Evolutionary conservation across 257 asterid species (phyloP), one percentile per base, ranked within the genome.

Genomic region (Primulina huaijiensis): DNA sequence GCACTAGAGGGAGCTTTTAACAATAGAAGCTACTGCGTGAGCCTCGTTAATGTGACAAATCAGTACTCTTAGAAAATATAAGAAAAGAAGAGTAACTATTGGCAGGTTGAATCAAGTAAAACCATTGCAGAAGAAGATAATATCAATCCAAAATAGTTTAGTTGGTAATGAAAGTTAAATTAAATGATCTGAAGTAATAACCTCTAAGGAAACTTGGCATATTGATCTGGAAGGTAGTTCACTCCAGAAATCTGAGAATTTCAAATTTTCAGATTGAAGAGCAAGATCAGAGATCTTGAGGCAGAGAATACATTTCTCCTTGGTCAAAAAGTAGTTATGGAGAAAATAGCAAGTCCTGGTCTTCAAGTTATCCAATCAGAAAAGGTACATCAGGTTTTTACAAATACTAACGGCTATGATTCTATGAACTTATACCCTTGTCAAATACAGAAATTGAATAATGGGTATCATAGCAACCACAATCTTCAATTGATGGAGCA

Each of bases 271-370:
- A 92, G 97, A 65, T 83, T 92, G 75, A 87, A 77, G 77, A 86
- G 69, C 76, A 86, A 81, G 83, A 85, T 92, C 70, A 81, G 66
- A 65, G 91, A 82, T 59, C 79, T 89, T 86, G 96, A 92, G 81
- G 78, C 89, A 33, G 97, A 92, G 74, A 92, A 87, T 74, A 82
- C 81, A 73, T 38, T 69, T 70, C 92, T 92, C 27, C 86, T 67
- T 63, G 83, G 78, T 72, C 87, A 84, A 82, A 87, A 82, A 56
- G 77, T 78, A 60, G 75, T 70, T 50, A 81, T 79, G 81, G 84
- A 86, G 76, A 84, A 74, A 68, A 76, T 81, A 70, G 81, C 78
- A 74, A 79, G 60, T 76, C 62, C 86, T 25, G 84, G 80, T 62
- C 79, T 72, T 65, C 81, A 69, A 72, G 77, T 75, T 73, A 21